phyloP scores from a whole-genome alignment of 257 asterid species.

The Leptodermis oblonga region DNA sequence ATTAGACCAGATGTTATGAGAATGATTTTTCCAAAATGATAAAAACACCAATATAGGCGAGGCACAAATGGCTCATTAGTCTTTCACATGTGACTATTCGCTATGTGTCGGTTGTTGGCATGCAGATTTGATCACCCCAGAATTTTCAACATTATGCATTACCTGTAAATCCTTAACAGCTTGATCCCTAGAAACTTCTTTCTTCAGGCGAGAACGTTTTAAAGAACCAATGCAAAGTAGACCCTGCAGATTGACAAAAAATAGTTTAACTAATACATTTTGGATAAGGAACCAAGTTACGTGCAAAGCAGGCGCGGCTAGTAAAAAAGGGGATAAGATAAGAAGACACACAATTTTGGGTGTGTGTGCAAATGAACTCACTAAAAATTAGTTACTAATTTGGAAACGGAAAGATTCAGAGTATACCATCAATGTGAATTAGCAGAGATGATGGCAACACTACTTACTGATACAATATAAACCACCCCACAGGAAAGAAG shows the following conservation, averaged over 20 bases:
- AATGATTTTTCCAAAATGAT: not conserved
- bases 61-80: not conserved
- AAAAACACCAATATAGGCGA: not conserved
- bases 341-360: not conserved
- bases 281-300: not conserved
- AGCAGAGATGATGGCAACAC: slow-evolving; percentile 15
- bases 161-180: slow-evolving; percentile 85
- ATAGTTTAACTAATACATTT: not conserved
- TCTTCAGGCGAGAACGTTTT: slow-evolving; percentile 80
- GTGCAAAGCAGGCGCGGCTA: not conserved
- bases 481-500: slow-evolving; percentile 81
- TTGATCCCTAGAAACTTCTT: slow-evolving; percentile 70
- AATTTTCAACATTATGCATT: slow-evolving; percentile 15
- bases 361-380: too few relatives aligned
- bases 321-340: not conserved
- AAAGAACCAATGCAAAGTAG: slow-evolving; percentile 72
- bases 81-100: not conserved
- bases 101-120: not conserved
- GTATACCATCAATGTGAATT: not conserved
- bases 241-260: slow-evolving; percentile 44
- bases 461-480: slow-evolving; percentile 70
- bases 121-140: not conserved
- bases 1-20: not conserved
- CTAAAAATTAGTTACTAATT: not conserved
- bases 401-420: not conserved